Evolutionary conservation across 1,139 yeast species (phyloP), one percentile per base, ranked within the genome.

Genomic region (Meyerozyma sp.): DNA sequence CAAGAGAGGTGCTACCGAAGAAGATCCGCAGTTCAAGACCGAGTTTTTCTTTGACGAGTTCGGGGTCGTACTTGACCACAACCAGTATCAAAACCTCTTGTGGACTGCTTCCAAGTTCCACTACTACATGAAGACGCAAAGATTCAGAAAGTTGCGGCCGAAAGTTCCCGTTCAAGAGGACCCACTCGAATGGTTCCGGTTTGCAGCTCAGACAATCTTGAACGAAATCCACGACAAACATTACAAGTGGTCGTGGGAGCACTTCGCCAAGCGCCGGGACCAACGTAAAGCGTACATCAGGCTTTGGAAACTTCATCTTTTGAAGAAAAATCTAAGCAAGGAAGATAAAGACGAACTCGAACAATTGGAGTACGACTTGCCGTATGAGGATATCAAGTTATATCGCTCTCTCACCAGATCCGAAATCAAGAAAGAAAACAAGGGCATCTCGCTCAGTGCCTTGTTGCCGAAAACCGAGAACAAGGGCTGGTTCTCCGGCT

Each of bases 191-290:
- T 94, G 98, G 98, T 79, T 93, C 54, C 65, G 70, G 50, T 94
- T 86, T 59, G 86, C 93, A 2, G 94, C 87, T 0, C 66, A 76
- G 26, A 81, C 88, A 14, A 85, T 93, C 2, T 66, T 79, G 42
- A 72, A 80, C 47, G 96, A 90, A 59, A 83, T 94, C 32, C 96
- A 86, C 53, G 93, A 88, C 49, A 79, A 75, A 53, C 81, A 87
- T 55, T 77, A 82, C 51, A 82, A 79, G 55, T 88, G 96, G 95
- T 82, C 90, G 35, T 94, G 98, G 98, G 94, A 77, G 2, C 77
- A 79, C 56, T 81, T 93, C 52, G 78, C 78, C 42, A 74, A 72
- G 45, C 75, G 95, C 55, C 70, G 95, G 50, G 86, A 85, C 46
- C 82, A 85, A 56, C 72, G 97, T 53, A 75, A 73, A 45, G 65